A percentile compares a stretch with the other conserved stretches of the same genome.
These are phyloP conservation scores for Alternaria sp. DNA, from an alignment of 2,329 filamentous ascomycete species.

Conservation along the genomic window DNA sequence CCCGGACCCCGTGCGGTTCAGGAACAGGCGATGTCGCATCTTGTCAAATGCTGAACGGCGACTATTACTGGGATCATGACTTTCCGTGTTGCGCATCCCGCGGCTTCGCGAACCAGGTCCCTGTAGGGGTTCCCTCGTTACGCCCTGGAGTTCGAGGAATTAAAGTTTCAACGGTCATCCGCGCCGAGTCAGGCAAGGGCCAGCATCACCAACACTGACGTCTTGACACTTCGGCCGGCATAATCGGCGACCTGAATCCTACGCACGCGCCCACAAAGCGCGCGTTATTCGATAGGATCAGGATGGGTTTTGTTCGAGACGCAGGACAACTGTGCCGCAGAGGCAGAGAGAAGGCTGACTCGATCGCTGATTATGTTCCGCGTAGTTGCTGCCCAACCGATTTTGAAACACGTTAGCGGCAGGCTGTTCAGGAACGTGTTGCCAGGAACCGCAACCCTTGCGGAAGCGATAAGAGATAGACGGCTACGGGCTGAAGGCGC, in stretches of 20 bases:
- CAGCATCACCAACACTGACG: background rate
- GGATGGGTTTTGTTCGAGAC: slow-evolving; percentile 9
- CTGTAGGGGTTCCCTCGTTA: slow-evolving; percentile 9
- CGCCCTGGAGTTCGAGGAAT: slow-evolving; percentile 13
- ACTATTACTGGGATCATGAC: slow-evolving; percentile 14
- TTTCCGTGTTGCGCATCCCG: slow-evolving; percentile 9
- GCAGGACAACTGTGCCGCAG: slow-evolving; percentile 16
- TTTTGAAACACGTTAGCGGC: slow-evolving; percentile 20
- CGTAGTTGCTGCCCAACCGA: slow-evolving; percentile 16
- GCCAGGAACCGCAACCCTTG: slow-evolving; percentile 14
- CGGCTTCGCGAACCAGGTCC: slow-evolving; percentile 5
- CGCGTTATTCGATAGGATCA: slow-evolving; percentile 27
- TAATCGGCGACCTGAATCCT: slow-evolving; percentile 12
- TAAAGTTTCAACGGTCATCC: slow-evolving; percentile 27
- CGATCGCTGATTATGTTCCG: slow-evolving; percentile 10
- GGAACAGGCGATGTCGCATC: slow-evolving; percentile 9
- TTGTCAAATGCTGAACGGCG: slow-evolving; percentile 8
- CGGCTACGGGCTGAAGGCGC: slow-evolving; percentile 11
- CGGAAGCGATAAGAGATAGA: slow-evolving; percentile 14
- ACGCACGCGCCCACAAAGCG: slow-evolving; percentile 29
- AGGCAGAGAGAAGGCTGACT: slow-evolving; percentile 16
- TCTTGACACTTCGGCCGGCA: slow-evolving; percentile 5
- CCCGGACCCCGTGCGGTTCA: slow-evolving; percentile 6
- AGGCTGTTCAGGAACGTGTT: slow-evolving; percentile 16
- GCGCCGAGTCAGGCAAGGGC: slow-evolving; percentile 20